Percentiles rank a stretch among this genome's conserved stretches.
Conservation (phyloP, 352 stramenopile genomes). For the Achlya hypogyna region DNA sequence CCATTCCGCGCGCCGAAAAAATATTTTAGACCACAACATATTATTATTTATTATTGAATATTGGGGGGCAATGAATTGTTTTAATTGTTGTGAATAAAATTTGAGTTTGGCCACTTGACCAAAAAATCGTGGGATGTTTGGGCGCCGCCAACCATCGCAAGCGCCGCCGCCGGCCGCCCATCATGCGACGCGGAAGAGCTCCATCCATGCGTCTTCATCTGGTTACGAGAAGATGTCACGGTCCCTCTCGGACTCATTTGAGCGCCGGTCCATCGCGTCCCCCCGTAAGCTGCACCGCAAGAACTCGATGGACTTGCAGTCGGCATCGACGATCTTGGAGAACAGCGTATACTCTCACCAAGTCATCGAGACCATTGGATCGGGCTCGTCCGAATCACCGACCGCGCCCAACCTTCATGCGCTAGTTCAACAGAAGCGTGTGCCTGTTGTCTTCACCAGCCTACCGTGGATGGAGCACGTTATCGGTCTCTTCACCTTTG, state of each 20-base stretch:
- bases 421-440: neutral
- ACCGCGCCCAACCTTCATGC: neutral
- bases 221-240: constrained; percentile 1
- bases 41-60: too few species aligned
- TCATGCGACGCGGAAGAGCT: constrained; percentile 16
- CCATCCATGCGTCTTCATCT: constrained; percentile 6
- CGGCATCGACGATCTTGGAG: neutral
- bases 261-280: neutral
- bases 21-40: too few species aligned
- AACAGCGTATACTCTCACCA: constrained; percentile 6
- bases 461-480: neutral
- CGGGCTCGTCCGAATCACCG: neutral
- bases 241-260: constrained; percentile 1
- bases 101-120: too few species aligned
- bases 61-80: too few species aligned
- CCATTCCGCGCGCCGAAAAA: too few species aligned
- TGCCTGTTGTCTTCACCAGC: constrained; percentile 4
- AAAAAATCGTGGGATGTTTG: constrained; percentile 17
- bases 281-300: constrained; percentile 7
- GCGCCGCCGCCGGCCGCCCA: neutral
- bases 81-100: too few species aligned
- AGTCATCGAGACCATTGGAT: constrained; percentile 8
- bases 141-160: constrained; percentile 4
- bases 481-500: constrained; percentile 11
- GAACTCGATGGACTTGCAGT: constrained; percentile 12